These are phyloP conservation scores for Geopyxis carbonaria DNA, from an alignment of 495 filamentous ascomycete genomes.

Conservation along the genomic window DNA sequence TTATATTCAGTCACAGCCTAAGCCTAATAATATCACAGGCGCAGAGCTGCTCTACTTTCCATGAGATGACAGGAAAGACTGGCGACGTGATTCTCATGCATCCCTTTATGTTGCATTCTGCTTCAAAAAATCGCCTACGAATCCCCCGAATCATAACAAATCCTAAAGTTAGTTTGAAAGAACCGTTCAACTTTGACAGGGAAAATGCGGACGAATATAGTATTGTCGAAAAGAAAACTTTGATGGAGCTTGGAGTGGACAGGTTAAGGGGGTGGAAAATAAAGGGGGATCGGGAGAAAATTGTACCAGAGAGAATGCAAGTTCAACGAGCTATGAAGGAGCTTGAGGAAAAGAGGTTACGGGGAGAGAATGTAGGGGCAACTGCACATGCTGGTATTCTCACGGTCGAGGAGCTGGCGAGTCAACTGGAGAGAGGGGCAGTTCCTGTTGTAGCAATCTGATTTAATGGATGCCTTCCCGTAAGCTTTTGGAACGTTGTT, in stretches of 20 bases:
- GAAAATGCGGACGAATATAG: constrained; percentile 40
- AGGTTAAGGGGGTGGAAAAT: constrained; percentile 46
- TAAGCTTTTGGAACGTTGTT: too few relatives aligned
- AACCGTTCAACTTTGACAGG: constrained; percentile 50
- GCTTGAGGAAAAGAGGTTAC: too few relatives aligned
- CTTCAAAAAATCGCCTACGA: constrained; percentile 42
- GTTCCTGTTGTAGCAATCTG: too few relatives aligned
- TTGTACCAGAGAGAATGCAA: constrained; percentile 34
- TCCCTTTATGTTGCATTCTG: constrained; percentile 56
- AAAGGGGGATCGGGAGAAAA: constrained; percentile 32
- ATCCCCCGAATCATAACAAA: constrained; percentile 54
- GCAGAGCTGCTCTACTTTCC: constrained; percentile 34
- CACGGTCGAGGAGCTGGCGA: too few relatives aligned
- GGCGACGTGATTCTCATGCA: constrained; percentile 57
- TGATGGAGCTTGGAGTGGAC: constrained; percentile 40
- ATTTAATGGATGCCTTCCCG: too few relatives aligned
- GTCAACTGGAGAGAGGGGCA: too few relatives aligned
- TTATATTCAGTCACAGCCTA: constrained; percentile 18
- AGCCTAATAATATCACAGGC: too few relatives aligned
- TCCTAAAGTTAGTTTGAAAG: constrained; percentile 44
- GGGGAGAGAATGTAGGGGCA: too few relatives aligned
- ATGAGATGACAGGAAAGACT: constrained; percentile 45
- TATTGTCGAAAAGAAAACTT: constrained; percentile 51
- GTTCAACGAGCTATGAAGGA: too few relatives aligned
- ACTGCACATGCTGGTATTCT: too few relatives aligned